Percentiles rank a stretch among this genome's conserved stretches.
These are phyloP conservation scores for Trichoderma simmonsii DNA, from an alignment of 2,329 filamentous ascomycete genomes.

Conservation along the genomic window DNA sequence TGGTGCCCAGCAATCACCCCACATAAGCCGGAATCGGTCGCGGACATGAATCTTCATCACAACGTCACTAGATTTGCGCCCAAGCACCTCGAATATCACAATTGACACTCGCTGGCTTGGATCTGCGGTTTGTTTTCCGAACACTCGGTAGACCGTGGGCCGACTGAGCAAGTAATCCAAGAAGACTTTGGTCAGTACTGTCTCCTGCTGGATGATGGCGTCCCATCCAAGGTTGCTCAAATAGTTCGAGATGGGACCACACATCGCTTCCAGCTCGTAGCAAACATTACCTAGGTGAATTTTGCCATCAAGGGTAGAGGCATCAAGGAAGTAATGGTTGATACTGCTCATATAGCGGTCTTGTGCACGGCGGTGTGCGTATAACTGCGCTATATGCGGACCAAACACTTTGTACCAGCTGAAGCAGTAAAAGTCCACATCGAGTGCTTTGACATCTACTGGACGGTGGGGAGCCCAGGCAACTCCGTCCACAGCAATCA, in stretches of 20 bases:
- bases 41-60: not conserved
- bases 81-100: not conserved
- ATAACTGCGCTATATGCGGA: constrained; percentile 54
- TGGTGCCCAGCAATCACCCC: not conserved
- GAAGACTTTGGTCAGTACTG: not conserved
- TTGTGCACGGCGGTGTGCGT: not conserved
- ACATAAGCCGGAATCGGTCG: not conserved
- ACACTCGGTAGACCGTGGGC: not conserved
- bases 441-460: constrained; percentile 65
- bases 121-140: not conserved
- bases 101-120: not conserved
- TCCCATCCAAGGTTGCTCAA: not conserved
- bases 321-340: not conserved
- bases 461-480: constrained; percentile 71
- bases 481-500: constrained; percentile 62
- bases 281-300: not conserved
- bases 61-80: not conserved
- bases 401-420: constrained; percentile 83
- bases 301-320: not conserved
- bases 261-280: not conserved
- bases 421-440: constrained; percentile 74
- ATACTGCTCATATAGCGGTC: not conserved
- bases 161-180: not conserved
- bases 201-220: not conserved
- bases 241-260: not conserved